These are phyloP conservation scores for Debaryomyces robertsiae DNA, from an alignment of 1,139 yeast species.

Conservation along the genomic window DNA sequence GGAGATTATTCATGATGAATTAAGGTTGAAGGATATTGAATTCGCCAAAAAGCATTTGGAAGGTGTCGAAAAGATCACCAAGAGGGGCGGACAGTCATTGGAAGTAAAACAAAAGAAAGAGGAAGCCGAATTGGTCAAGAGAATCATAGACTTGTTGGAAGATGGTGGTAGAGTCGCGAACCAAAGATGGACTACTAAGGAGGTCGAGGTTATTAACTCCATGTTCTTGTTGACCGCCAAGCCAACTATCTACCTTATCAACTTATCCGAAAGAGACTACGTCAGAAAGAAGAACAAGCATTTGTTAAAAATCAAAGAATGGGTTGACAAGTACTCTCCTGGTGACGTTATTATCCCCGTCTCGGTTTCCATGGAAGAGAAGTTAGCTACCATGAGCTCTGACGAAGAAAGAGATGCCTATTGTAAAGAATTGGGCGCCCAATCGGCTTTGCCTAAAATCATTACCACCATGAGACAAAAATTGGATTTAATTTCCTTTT, in stretches of 20 bases:
- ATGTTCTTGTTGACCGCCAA: conserved; percentile 92
- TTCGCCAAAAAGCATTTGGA: conserved; percentile 91
- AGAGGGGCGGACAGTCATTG: conserved; percentile 93
- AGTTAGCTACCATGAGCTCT: conserved; percentile 81
- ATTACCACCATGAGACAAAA: conserved; percentile 82
- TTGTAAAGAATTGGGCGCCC: conserved; percentile 82
- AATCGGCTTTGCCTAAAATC: conserved; percentile 86
- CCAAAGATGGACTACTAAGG: conserved; percentile 86
- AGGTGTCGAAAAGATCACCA: conserved; percentile 80
- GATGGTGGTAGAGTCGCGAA: conserved; percentile 89
- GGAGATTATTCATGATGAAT: conserved; percentile 88
- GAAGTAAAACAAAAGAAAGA: conserved; percentile 95
- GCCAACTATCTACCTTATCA: conserved; percentile 93
- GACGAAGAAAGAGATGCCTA: conserved; percentile 93
- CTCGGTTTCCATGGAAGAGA: conserved; percentile 91
- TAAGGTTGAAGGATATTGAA: conserved; percentile 95
- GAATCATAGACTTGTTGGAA: conserved; percentile 74
- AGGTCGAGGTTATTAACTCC: conserved; percentile 84
- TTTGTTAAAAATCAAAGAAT: conserved; percentile 85
- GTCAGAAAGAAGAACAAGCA: conserved; percentile 98
- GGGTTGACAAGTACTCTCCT: conserved; percentile 93
- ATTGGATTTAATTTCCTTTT: conserved; percentile 79
- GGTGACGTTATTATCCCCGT: conserved; percentile 95
- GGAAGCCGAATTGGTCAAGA: conserved; percentile 80
- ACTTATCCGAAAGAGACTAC: conserved; percentile 91